phyloP scores from a whole-genome alignment of 1,139 yeast species.

The Yarrowia galli region DNA sequence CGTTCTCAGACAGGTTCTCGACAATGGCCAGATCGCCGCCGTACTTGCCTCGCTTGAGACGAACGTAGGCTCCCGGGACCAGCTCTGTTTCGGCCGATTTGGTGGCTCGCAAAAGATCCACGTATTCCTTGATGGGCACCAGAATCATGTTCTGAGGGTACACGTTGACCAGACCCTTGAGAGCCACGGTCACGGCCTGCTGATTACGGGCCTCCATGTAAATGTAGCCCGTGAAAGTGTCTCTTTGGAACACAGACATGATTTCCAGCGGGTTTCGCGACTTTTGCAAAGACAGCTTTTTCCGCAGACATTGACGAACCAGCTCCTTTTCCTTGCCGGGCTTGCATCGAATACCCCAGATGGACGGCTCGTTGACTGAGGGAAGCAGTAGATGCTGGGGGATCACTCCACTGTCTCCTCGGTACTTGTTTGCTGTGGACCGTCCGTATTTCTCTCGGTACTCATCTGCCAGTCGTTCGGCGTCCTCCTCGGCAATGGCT shows the following conservation, averaged over 20 bases:
- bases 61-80: slow-evolving; percentile 89
- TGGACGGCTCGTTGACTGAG: slow-evolving; percentile 93
- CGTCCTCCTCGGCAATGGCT: slow-evolving; percentile 91
- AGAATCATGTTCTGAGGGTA: slow-evolving; percentile 72
- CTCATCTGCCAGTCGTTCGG: slow-evolving; percentile 91
- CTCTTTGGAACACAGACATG: slow-evolving; percentile 93
- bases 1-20: slow-evolving; percentile 92
- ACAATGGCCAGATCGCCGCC: slow-evolving; percentile 93
- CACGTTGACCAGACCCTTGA: slow-evolving; percentile 88
- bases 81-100: slow-evolving; percentile 87
- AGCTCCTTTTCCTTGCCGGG: slow-evolving; percentile 93
- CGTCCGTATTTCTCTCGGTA: slow-evolving; percentile 93
- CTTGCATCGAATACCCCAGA: slow-evolving; percentile 94
- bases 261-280: slow-evolving; percentile 71
- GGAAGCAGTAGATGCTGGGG: slow-evolving; percentile 94
- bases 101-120: slow-evolving; percentile 88
- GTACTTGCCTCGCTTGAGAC: slow-evolving; percentile 89
- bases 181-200: slow-evolving; percentile 88
- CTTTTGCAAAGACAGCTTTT: slow-evolving; percentile 71
- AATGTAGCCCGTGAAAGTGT: slow-evolving; percentile 86
- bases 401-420: slow-evolving; percentile 88
- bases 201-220: slow-evolving; percentile 94
- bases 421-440: slow-evolving; percentile 77
- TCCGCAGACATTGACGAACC: slow-evolving; percentile 82
- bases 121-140: slow-evolving; percentile 95